Conservation (phyloP, 2,329 filamentous ascomycete species). For the Aureobasidium sp. region DNA sequence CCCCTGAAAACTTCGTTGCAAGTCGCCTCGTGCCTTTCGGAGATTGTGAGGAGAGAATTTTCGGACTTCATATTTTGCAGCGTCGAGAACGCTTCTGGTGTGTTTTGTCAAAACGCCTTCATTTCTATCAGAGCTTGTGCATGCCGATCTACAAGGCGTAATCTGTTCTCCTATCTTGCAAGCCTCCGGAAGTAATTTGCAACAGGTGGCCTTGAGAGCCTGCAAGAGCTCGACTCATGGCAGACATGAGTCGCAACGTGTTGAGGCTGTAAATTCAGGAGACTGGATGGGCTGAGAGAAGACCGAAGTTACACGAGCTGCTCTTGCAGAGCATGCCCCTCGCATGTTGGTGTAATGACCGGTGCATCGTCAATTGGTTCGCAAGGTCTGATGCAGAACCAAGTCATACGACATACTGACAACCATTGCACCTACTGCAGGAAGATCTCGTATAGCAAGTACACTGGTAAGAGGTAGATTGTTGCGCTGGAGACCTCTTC, state of each 20-base stretch:
- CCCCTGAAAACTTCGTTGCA: neutral
- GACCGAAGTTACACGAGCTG: neutral
- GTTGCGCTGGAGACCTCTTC: neutral
- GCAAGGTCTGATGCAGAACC: neutral
- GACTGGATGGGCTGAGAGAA: neutral
- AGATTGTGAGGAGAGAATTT: constrained; percentile 12
- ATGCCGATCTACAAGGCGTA: neutral
- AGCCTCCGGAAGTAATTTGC: neutral
- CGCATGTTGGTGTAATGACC: neutral
- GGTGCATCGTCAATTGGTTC: neutral
- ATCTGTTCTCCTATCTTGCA: neutral
- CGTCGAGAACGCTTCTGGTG: neutral
- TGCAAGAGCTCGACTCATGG: neutral
- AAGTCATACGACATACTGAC: neutral
- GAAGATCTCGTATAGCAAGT: neutral
- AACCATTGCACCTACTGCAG: neutral
- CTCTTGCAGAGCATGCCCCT: neutral
- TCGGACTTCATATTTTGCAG: neutral
- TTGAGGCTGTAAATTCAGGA: neutral
- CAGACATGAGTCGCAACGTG: neutral
- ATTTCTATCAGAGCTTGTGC: neutral
- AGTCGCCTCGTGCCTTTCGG: neutral
- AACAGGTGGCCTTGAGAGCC: neutral
- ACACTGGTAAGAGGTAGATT: neutral
- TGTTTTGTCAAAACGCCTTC: neutral